Conservation (phyloP, 1,284 basidiomycete species). For the Trametes polyzona region DNA sequence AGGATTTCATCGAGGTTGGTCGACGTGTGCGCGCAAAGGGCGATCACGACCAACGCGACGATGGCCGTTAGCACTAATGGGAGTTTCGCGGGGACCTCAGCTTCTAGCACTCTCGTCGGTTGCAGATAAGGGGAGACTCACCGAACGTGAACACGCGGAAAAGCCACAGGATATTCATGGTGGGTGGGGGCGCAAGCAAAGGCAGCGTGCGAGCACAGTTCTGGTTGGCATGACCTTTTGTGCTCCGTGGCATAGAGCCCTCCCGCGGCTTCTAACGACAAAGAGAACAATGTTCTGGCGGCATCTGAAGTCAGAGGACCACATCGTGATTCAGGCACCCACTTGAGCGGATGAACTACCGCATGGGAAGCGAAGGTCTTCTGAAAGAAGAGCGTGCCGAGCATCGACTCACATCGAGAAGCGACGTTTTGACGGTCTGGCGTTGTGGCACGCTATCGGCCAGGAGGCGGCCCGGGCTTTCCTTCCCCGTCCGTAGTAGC, state of each 20-base stretch:
- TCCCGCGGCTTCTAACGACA: too few relatives aligned
- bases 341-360: not conserved
- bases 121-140: not conserved
- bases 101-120: too few relatives aligned
- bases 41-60: constrained; percentile 5
- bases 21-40: constrained; percentile 7
- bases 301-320: not conserved
- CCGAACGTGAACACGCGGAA: constrained; percentile 10
- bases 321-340: not conserved
- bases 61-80: not conserved
- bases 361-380: not conserved
- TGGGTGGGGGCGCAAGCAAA: not conserved
- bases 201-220: not conserved
- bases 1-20: constrained; percentile 11
- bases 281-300: not conserved
- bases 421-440: too few relatives aligned
- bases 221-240: not conserved
- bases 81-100: too few relatives aligned
- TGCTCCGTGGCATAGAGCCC: not conserved
- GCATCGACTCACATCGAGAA: too few relatives aligned
- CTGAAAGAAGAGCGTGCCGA: not conserved
- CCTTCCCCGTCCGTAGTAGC: too few relatives aligned
- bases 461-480: too few relatives aligned
- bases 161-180: constrained; percentile 12
- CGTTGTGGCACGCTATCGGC: too few relatives aligned